These are phyloP conservation scores for Phytopythium kandeliae DNA, from an alignment of 352 stramenopile species.

Conservation along the genomic window DNA sequence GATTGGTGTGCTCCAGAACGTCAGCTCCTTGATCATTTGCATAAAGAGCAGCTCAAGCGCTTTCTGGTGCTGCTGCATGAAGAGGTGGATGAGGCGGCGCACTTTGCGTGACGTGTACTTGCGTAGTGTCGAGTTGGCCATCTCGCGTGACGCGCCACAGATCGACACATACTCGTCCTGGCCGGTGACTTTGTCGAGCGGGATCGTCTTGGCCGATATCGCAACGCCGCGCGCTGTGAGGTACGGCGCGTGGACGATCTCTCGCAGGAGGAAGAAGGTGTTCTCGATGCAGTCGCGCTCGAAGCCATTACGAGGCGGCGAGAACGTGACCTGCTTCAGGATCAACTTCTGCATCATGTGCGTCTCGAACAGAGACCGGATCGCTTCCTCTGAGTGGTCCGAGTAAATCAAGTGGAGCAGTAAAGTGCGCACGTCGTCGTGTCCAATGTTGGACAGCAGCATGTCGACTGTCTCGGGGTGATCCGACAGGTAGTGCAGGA, in stretches of 20 bases:
- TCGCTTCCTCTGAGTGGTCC: conserved; percentile 73
- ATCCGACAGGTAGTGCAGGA: conserved; percentile 60
- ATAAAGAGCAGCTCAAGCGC: conserved; percentile 66
- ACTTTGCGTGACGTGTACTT: conserved; percentile 87
- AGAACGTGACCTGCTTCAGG: conserved; percentile 69
- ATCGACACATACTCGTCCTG: conserved; percentile 87
- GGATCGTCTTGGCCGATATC: conserved; percentile 85
- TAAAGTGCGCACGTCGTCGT: conserved; percentile 76
- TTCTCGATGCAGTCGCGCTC: conserved; percentile 80
- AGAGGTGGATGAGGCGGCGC: conserved; percentile 74
- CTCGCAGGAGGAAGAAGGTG: conserved; percentile 68
- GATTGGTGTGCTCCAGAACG: conserved; percentile 69
- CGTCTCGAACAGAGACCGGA: conserved; percentile 64
- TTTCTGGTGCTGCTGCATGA: conserved; percentile 71
- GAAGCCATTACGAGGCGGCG: conserved; percentile 61
- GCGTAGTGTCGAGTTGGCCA: conserved; percentile 73
- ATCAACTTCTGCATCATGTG: conserved; percentile 74
- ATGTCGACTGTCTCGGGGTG: conserved; percentile 59
- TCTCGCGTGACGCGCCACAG: conserved; percentile 75
- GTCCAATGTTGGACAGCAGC: conserved; percentile 71
- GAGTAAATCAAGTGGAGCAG: conserved; percentile 80
- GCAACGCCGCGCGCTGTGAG: conserved; percentile 71
- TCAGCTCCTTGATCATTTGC: conserved; percentile 83
- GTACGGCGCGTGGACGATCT: conserved; percentile 82
- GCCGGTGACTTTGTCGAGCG: conserved; percentile 78